Percentiles rank a stretch among this genome's conserved stretches.
These are phyloP conservation scores for Skeletonema tropicum DNA, from an alignment of 108 stramenopile genomes.

Conservation along the genomic window DNA sequence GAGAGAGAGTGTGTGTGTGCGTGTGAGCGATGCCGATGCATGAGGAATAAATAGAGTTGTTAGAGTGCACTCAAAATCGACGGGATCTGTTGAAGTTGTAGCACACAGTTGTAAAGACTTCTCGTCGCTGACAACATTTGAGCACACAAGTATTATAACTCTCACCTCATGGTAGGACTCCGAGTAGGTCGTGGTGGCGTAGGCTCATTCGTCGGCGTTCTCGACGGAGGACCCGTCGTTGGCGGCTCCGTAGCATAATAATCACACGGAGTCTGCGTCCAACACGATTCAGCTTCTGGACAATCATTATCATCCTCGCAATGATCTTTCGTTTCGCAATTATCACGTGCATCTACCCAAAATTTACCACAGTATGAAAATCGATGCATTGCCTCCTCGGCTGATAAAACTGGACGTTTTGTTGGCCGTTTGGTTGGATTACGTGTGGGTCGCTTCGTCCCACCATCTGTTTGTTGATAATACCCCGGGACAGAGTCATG, in stretches of 20 bases:
- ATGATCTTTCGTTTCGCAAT: conserved; percentile 49
- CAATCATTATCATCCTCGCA: conserved; percentile 50
- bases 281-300: conserved; percentile 42
- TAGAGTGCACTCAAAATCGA: not conserved
- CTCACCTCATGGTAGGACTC: conserved; percentile 30
- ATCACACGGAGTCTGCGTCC: conserved; percentile 54
- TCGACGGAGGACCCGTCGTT: conserved; percentile 14
- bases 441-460: not conserved
- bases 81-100: not conserved
- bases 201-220: conserved; percentile 9
- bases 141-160: not conserved
- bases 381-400: conserved; percentile 49
- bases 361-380: conserved; percentile 39
- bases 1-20: not conserved
- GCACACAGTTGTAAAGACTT: not conserved
- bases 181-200: conserved; percentile 9
- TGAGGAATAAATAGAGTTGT: no score
- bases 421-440: conserved; percentile 31
- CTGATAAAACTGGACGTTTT: conserved; percentile 30
- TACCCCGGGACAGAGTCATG: conserved; percentile 14
- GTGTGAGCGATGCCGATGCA: no score
- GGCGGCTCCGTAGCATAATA: conserved; percentile 40
- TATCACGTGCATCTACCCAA: conserved; percentile 37
- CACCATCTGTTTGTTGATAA: conserved; percentile 7
- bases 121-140: not conserved